Evolutionary conservation across 768 basidiomycete species (phyloP).

Genomic region (Amanita fuliginea): DNA sequence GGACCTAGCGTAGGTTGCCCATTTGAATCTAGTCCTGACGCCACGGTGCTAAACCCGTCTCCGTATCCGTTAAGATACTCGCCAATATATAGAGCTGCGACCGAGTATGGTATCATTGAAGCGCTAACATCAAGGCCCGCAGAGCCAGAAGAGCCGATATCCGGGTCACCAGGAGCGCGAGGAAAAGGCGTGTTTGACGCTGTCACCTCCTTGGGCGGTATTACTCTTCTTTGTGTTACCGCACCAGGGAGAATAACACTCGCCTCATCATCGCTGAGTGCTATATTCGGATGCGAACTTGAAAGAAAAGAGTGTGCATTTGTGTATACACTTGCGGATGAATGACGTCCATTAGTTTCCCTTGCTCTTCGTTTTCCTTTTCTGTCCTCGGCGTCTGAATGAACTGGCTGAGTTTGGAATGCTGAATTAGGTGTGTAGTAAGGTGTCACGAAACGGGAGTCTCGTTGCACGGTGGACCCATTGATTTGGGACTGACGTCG

Average conservation of each 20-base stretch:
- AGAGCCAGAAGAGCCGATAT: neutral
- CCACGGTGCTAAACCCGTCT: constrained; percentile 13
- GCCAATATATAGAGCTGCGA: constrained; percentile 13
- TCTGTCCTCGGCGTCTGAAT: neutral
- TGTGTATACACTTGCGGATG: constrained; percentile 2
- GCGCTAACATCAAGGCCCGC: neutral
- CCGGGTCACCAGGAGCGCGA: neutral
- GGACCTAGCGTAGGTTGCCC: neutral
- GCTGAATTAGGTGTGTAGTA: neutral
- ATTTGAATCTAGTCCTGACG: neutral
- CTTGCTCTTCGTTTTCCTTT: constrained; percentile 4
- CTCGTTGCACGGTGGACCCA: neutral
- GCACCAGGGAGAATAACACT: constrained; percentile 5
- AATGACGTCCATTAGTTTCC: constrained; percentile 1
- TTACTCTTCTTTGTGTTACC: neutral
- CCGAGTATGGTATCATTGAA: constrained; percentile 14
- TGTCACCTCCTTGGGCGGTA: constrained; percentile 4
- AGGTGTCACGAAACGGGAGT: neutral
- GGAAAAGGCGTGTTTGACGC: constrained; percentile 2
- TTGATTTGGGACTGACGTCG: constrained; percentile 2
- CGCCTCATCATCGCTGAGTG: constrained; percentile 1
- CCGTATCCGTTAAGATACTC: constrained; percentile 17
- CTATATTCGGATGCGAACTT: neutral
- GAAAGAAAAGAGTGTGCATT: neutral
- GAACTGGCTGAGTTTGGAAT: neutral